Conservation (phyloP, 2,329 filamentous ascomycete genomes). For the Ciborinia camelliae region DNA sequence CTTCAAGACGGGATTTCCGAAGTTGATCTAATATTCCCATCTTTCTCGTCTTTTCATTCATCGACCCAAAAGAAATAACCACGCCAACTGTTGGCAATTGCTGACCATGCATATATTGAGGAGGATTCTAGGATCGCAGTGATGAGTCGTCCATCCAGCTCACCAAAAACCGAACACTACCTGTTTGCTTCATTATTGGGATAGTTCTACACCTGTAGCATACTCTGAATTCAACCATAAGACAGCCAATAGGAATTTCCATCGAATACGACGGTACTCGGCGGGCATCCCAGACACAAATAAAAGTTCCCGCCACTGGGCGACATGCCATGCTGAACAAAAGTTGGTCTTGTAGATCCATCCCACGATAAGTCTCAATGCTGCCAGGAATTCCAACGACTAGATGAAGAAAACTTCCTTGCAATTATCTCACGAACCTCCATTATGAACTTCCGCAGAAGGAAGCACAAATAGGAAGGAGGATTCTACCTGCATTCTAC, state of each 20-base stretch:
- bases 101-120: neutral
- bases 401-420: neutral
- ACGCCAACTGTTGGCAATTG: neutral
- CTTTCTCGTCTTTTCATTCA: neutral
- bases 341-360: neutral
- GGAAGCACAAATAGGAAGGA: neutral
- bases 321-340: neutral
- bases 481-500: neutral
- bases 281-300: neutral
- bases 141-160: neutral
- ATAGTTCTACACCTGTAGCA: neutral
- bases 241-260: neutral
- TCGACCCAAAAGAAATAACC: neutral
- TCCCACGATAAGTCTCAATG: neutral
- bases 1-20: neutral
- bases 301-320: neutral
- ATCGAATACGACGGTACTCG: conserved; percentile 4
- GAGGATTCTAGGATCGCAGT: neutral
- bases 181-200: neutral
- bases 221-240: neutral
- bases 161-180: neutral
- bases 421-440: neutral
- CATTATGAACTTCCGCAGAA: neutral
- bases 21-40: neutral
- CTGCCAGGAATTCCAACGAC: neutral